Base-by-base conservation (phyloP, 2,329 filamentous ascomycete genomes). In the Byssochlamys sp. region DNA sequence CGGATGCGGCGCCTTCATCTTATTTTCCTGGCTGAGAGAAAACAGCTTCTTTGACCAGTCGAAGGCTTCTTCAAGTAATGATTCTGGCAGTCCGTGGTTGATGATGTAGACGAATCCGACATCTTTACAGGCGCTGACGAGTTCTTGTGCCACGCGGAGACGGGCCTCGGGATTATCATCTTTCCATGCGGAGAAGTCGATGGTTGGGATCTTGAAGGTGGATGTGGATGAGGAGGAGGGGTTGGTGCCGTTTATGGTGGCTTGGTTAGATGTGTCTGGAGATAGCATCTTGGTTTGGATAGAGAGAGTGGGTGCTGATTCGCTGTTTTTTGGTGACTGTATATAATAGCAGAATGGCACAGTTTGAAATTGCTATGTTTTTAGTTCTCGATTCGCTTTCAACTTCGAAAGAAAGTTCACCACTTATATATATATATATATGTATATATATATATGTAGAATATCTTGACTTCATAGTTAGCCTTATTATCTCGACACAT, bases 1-100 rank as follows among this genome's bases (percentile, higher is more conserved):
- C 2, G 78, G 78, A 66, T 80, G 78, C 3, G 77, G 77, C 1
- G 78, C 79, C 55, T 74, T 73, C 70, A 78, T 75, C 61, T 81
- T 81, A 53, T 76, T 71, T 50, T 76, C 73, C 12, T 66, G 65
- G 0, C 75, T 70, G 7, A 81, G 66, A 50, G 74, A 71, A 57
- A 79, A 80, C 7, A 81, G 70, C 26, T 68, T 65, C 57, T 73
- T 74, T 10, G 75, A 73, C 68, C 75, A 74, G 10, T 66, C 63
- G 58, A 81, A 80, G 1, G 77, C 77, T 57, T 75, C 67, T 27
- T 73, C 68, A 2, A 81, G 64, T 11, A 73, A 62, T 4, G 67
- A 59, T 10, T 68, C 65, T 2, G 71, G 57, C 2, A 81, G 65
- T n/a, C 74, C 74, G 63, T 81, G 78, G 59, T 79, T 78, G 58